These are phyloP conservation scores for Mortierella sp. DNA, from an alignment of 371 early-diverging fungal species.

Conservation along the genomic window DNA sequence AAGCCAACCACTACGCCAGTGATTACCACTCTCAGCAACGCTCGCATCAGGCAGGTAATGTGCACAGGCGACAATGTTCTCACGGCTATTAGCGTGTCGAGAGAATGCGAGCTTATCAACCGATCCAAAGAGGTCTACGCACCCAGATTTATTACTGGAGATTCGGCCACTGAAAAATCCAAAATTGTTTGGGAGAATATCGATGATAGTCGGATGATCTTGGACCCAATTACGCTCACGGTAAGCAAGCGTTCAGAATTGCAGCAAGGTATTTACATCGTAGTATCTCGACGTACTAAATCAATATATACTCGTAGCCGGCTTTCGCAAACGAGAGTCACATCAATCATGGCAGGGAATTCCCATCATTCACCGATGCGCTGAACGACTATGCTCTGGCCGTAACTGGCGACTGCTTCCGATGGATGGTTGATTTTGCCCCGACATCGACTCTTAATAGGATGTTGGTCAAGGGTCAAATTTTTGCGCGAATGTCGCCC, in stretches of 20 bases:
- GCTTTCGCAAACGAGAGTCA: background rate
- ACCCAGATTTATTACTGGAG: constrained; percentile 67
- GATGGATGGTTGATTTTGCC: constrained; percentile 92
- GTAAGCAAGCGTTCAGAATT: constrained; percentile 5
- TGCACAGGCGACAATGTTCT: constrained; percentile 99
- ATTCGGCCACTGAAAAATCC: constrained; percentile 65
- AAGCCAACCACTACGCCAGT: constrained; percentile 90
- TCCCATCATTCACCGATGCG: constrained; percentile 25
- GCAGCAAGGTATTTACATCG: background rate
- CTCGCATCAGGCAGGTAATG: constrained; percentile 97
- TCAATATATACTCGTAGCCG: constrained; percentile 23
- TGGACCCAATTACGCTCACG: constrained; percentile 74
- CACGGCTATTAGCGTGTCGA: constrained; percentile 97
- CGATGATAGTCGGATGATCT: constrained; percentile 64
- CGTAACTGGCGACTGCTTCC: constrained; percentile 95
- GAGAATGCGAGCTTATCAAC: constrained; percentile 88
- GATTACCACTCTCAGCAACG: constrained; percentile 86
- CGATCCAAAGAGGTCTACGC: constrained; percentile 66
- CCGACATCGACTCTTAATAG: constrained; percentile 75
- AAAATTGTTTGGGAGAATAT: constrained; percentile 82
- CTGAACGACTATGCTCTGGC: constrained; percentile 80
- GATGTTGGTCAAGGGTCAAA: constrained; percentile 90
- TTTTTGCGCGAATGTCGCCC: constrained; percentile 99
- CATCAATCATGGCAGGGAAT: constrained; percentile 13
- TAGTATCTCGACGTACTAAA: background rate